These are phyloP conservation scores for Botrytis aclada DNA, from an alignment of 2,329 filamentous ascomycete species.

Conservation along the genomic window DNA sequence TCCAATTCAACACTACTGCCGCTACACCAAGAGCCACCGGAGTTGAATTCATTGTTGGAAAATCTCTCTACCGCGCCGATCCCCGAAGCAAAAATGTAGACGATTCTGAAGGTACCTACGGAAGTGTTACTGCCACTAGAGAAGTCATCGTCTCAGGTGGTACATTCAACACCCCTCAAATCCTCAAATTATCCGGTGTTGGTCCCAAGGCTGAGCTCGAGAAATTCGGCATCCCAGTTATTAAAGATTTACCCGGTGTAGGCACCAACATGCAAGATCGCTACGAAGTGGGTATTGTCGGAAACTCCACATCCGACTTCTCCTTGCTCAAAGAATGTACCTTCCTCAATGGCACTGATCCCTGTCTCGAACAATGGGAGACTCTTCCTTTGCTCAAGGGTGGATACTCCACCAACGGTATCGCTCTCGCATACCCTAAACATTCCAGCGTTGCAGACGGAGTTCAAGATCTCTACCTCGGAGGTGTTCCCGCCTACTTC, in stretches of 20 bases:
- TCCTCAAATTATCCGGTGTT: constrained; percentile 47
- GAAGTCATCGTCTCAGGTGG: constrained; percentile 50
- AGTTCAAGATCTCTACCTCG: constrained; percentile 24
- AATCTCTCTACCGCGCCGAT: constrained; percentile 45
- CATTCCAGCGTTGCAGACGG: constrained; percentile 10
- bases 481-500: constrained; percentile 23
- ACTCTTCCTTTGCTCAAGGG: constrained; percentile 16
- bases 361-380: constrained; percentile 39
- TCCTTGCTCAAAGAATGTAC: constrained; percentile 40
- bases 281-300: constrained; percentile 46
- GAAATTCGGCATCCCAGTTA: constrained; percentile 46
- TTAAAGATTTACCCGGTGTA: constrained; percentile 59
- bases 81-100: constrained; percentile 37
- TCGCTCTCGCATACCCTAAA: constrained; percentile 35
- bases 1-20: constrained; percentile 28
- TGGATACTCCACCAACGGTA: constrained; percentile 48
- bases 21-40: constrained; percentile 40
- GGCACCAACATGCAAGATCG: constrained; percentile 58
- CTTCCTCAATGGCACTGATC: constrained; percentile 37
- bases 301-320: constrained; percentile 41
- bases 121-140: constrained; percentile 22
- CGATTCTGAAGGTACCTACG: constrained; percentile 24
- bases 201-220: constrained; percentile 42
- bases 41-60: constrained; percentile 43
- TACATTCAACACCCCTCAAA: constrained; percentile 45